These are phyloP conservation scores for Thalassiosira hispida DNA, from an alignment of 352 stramenopile genomes.

Conservation along the genomic window DNA sequence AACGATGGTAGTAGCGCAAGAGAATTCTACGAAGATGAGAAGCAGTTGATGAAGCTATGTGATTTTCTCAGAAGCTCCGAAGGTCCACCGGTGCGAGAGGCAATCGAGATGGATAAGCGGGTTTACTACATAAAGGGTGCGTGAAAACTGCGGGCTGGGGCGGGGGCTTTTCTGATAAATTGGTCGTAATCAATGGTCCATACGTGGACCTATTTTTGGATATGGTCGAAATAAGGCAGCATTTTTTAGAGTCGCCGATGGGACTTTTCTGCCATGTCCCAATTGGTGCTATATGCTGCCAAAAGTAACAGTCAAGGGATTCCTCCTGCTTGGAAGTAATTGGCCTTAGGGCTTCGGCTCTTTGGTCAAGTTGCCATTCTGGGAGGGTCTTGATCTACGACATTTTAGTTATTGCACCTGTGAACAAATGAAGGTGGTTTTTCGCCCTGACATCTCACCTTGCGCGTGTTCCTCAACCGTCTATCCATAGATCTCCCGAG, in stretches of 20 bases:
- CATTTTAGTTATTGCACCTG: constrained; percentile 26
- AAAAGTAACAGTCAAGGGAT: constrained; percentile 65
- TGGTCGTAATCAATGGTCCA: too few relatives aligned
- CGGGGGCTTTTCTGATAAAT: constrained; percentile 61
- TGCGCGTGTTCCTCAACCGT: constrained; percentile 4
- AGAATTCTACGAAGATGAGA: constrained; percentile 81
- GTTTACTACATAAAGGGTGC: constrained; percentile 88
- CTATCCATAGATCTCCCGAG: constrained; percentile 69
- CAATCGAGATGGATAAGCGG: constrained; percentile 85
- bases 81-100: constrained; percentile 80
- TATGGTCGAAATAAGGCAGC: constrained; percentile 46
- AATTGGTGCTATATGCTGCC: constrained; percentile 69
- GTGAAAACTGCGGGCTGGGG: constrained; percentile 15
- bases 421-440: background rate
- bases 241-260: constrained; percentile 70
- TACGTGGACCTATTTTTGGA: too few relatives aligned
- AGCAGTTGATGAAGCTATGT: constrained; percentile 84
- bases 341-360: constrained; percentile 39
- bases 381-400: constrained; percentile 67
- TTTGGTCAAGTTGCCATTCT: constrained; percentile 48
- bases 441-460: constrained; percentile 8
- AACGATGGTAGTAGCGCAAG: constrained; percentile 27
- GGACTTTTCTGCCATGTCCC: constrained; percentile 47
- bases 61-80: constrained; percentile 80
- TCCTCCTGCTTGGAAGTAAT: constrained; percentile 62